Base-by-base conservation (phyloP, 208 protist genomes). In the Jaenimonas drosophilae region DNA sequence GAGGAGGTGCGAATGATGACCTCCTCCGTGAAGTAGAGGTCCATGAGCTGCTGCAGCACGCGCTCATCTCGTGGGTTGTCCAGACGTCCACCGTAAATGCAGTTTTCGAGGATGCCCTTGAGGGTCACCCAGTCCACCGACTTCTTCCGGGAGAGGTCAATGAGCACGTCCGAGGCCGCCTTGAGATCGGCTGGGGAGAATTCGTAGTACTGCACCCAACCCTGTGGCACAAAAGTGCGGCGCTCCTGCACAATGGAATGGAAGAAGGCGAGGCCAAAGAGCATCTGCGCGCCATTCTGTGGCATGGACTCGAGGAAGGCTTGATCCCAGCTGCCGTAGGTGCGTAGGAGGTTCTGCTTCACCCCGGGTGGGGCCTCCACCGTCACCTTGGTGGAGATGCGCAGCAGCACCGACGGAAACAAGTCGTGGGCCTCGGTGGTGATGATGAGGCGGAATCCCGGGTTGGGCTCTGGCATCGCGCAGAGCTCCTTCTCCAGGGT, bases 171-270 rank as follows among this genome's bases (percentile, higher is more conserved):
- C 4, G 75, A 70, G n/a, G 89, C 90, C 3, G 86, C 69, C 49
- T 95, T 91, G 1, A 98, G 70, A 56, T 99, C 96, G 2, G 95
- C 76, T 5, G 68, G 54, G 0, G 90, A 93, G 68, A 98, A 99
- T 58, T 98, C 97, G 80, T 98, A 98, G 52, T 86, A 96, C 73
- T 97, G 96, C 37, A 83, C 80, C 94, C 95, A 99, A 27, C 96
- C 97, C 58, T 99, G 97, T 11, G 97, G 97, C 36, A 97, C 88
- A 65, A 93, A 99, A 11, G 74, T 93, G 34, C 96, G 81, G n/a
- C 97, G 78, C 64, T 98, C 96, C 69, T 97, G 93, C 50, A 98
- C 61, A 7, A 98, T 47, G 4, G 91, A 91, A 64, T 99, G 97
- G 53, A 99, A 96, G 86, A 89, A 98, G 11, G 93, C 86, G 5